These are phyloP conservation scores for Aspergillus saccharolyticus DNA, from an alignment of 495 filamentous ascomycete species.

Conservation along the genomic window DNA sequence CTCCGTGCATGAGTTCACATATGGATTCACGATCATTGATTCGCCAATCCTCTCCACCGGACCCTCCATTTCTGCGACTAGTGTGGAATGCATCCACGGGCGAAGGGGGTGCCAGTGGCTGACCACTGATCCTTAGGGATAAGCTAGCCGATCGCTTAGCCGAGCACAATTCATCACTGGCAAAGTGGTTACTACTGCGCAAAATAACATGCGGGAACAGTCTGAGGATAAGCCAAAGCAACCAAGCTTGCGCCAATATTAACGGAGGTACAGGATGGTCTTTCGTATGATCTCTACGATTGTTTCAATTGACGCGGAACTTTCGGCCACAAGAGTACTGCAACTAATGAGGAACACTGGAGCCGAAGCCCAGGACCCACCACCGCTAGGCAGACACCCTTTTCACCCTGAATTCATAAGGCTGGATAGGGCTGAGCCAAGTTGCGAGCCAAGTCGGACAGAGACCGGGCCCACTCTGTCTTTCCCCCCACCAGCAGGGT, in stretches of 20 bases:
- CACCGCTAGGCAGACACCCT: not conserved
- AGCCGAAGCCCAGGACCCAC: not conserved
- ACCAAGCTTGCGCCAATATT: too few relatives aligned
- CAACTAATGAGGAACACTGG: too few relatives aligned
- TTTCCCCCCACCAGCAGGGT: not conserved
- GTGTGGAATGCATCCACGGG: constrained; percentile 2
- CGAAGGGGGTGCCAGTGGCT: not conserved
- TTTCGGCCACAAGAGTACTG: too few relatives aligned
- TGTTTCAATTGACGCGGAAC: too few relatives aligned
- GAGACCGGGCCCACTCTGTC: not conserved
- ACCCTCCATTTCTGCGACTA: not conserved
- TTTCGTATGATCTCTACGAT: too few relatives aligned
- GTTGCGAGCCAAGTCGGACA: not conserved
- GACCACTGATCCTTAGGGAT: not conserved
- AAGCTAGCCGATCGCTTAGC: constrained; percentile 1
- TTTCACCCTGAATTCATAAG: not conserved
- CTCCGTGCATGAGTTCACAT: not conserved
- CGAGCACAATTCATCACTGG: not conserved
- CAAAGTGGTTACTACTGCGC: not conserved
- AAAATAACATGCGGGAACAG: not conserved
- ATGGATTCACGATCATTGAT: not conserved
- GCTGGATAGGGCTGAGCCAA: not conserved
- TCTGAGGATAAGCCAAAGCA: too few relatives aligned
- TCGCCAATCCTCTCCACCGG: not conserved
- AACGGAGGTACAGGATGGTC: too few relatives aligned